Evolutionary conservation across 1,284 basidiomycete species (phyloP).

Genomic region (Ganoderma leucocontextum): DNA sequence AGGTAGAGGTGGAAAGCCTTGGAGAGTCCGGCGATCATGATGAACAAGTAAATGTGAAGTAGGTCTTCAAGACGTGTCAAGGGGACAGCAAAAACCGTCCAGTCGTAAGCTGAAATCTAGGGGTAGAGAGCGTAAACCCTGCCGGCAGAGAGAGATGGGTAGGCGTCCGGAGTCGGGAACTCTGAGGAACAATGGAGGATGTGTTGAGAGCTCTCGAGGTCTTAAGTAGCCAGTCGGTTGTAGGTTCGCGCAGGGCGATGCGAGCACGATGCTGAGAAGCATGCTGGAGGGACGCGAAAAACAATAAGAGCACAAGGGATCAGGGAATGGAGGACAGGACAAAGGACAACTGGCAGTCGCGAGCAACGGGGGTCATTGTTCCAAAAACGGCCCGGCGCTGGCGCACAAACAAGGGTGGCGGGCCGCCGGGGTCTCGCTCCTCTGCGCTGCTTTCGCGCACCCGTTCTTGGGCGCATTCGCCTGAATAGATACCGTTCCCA

Average conservation of each 20-base stretch:
- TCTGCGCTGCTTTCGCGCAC: too few species aligned
- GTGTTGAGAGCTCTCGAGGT: slow-evolving; percentile 1
- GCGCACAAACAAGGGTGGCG: too few species aligned
- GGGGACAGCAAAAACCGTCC: not conserved
- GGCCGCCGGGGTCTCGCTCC: too few species aligned
- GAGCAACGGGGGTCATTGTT: slow-evolving; percentile 34
- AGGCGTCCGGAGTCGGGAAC: slow-evolving; percentile 17
- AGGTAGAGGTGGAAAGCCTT: slow-evolving; percentile 76
- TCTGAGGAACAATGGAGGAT: slow-evolving; percentile 26
- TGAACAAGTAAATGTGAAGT: slow-evolving; percentile 31
- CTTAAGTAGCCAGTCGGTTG: slow-evolving; percentile 30
- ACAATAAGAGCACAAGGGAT: slow-evolving; percentile 33
- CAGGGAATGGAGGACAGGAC: slow-evolving; percentile 24
- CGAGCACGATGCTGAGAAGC: slow-evolving; percentile 17
- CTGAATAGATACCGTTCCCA: too few species aligned
- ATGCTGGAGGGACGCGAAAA: slow-evolving; percentile 25
- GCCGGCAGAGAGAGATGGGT: slow-evolving; percentile 34
- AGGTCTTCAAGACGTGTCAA: slow-evolving; percentile 9
- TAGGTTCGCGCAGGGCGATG: slow-evolving; percentile 2
- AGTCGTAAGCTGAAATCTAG: slow-evolving; percentile 13
- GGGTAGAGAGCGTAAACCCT: slow-evolving; percentile 32
- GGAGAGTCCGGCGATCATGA: slow-evolving; percentile 75
- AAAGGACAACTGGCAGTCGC: slow-evolving; percentile 22
- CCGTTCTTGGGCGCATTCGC: too few species aligned
- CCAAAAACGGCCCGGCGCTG: slow-evolving; percentile 14